Evolutionary conservation across 192 early-diverging fungal genomes (phyloP), one percentile per base, ranked within the genome.

Genomic region (Phlyctochytrium arcticum): DNA sequence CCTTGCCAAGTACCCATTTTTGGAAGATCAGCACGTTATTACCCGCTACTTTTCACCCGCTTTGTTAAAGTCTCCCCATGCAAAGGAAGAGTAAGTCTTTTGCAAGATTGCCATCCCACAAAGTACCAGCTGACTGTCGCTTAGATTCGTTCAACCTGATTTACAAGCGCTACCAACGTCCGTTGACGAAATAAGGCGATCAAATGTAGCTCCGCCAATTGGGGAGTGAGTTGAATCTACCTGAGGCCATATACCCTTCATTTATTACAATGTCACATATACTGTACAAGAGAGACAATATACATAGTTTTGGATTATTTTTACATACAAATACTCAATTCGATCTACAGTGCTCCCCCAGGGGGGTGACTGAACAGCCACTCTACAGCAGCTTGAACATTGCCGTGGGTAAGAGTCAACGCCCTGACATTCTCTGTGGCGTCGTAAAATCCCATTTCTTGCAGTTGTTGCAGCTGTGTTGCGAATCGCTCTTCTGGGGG

Each of bases 371-470:
- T 55, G 35, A 93, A 88, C 24, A 92, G 55, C 73, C 80, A 83
- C 67, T 99, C 97, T 44, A 98, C 87, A n/a, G 97, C 97, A 4
- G 89, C 92, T 62, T 95, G 80, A 17, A 98, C 94, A 69, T 97
- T 90, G 34, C 97, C 97, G 17, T 84, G 81, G 10, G 92, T 87
- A 36, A 84, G 70, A 21, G 81, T 76, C 60, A 99, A 80, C 0
- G 91, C 95, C 36, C 91, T 81, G 60, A 99, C 90, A 67, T 99
- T 99, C 75, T 91, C 87, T 29, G 82, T 76, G 2, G 88, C 88
- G 70, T 95, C 88, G 70, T 77, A 91, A 71, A 99, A 93, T 19
- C 97, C 97, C 97, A 99, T 99, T 29, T 99, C 97, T 65, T 91
- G 86, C 34, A 98, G 71, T 57, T 87, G 87, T 12, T 89, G 87